A percentile compares a stretch with the other conserved stretches of the same genome.
phyloP scores from a whole-genome alignment of 768 basidiomycete genomes.

The Boletus bicolor region DNA sequence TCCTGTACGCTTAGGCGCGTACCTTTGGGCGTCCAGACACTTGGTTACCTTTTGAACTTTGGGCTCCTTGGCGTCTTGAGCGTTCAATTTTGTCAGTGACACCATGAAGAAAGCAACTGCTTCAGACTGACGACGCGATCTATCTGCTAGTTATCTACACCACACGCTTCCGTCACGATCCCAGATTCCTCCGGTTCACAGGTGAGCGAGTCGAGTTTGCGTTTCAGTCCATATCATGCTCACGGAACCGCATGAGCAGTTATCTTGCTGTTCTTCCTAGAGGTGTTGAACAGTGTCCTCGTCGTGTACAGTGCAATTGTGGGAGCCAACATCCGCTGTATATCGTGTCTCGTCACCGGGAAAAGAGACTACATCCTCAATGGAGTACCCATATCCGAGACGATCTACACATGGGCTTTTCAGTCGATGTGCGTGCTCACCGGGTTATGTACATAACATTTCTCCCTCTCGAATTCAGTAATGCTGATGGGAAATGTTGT shows the following conservation, averaged over 20 bases:
- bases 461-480: neutral
- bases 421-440: conserved; percentile 7
- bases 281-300: conserved; percentile 6
- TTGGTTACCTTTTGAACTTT: conserved; percentile 12
- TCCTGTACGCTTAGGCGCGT: neutral
- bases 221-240: neutral
- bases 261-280: conserved; percentile 3
- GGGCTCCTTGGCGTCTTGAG: conserved; percentile 2
- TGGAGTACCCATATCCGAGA: neutral
- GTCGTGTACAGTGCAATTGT: conserved; percentile 4
- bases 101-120: neutral
- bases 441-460: conserved; percentile 1
- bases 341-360: conserved; percentile 9
- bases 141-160: conserved; percentile 1
- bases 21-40: neutral
- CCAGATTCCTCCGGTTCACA: conserved; percentile 2
- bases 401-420: conserved; percentile 6
- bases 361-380: conserved; percentile 3
- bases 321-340: conserved; percentile 4
- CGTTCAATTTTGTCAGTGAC: conserved; percentile 8
- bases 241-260: neutral
- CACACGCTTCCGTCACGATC: conserved; percentile 2
- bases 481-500: neutral
- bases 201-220: neutral
- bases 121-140: neutral